These are phyloP conservation scores for Xerocomus brunneocitrinus DNA, from an alignment of 768 basidiomycete genomes.

Conservation along the genomic window DNA sequence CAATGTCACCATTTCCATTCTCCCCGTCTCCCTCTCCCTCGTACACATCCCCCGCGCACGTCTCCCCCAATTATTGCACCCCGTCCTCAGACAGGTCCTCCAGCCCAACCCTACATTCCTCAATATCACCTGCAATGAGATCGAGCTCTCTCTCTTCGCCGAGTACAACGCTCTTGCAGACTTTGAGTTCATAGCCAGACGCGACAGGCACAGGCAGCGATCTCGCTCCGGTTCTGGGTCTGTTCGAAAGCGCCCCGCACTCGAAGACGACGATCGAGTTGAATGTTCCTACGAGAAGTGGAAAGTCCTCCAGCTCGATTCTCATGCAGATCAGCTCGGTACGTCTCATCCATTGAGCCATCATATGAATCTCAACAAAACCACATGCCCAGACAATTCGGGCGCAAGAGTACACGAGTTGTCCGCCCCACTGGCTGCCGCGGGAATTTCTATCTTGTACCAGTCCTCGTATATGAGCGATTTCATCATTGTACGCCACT, in stretches of 20 bases:
- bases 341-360: slow-evolving; percentile 17
- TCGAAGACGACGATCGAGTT: slow-evolving; percentile 42
- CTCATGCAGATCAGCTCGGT: slow-evolving; percentile 70
- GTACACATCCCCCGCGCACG: slow-evolving; percentile 73
- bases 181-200: slow-evolving; percentile 58
- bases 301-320: slow-evolving; percentile 79
- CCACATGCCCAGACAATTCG: slow-evolving; percentile 47
- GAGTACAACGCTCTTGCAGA: slow-evolving; percentile 52
- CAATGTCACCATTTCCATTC: slow-evolving; percentile 60
- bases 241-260: slow-evolving; percentile 20
- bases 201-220: slow-evolving; percentile 47
- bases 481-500: slow-evolving; percentile 64
- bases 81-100: slow-evolving; percentile 65
- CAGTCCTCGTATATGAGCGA: slow-evolving; percentile 81
- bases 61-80: slow-evolving; percentile 52
- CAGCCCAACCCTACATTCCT: slow-evolving; percentile 63
- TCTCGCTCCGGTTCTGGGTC: slow-evolving; percentile 38
- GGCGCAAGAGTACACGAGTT: slow-evolving; percentile 72
- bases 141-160: slow-evolving; percentile 74
- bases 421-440: slow-evolving; percentile 69
- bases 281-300: slow-evolving; percentile 72
- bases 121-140: slow-evolving; percentile 72
- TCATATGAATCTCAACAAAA: slow-evolving; percentile 2
- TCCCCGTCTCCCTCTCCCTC: slow-evolving; percentile 67
- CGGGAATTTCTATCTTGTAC: slow-evolving; percentile 77